Evolutionary conservation across 805 yeast genomes (phyloP).

Genomic region (Metschnikowia amazonensis): DNA sequence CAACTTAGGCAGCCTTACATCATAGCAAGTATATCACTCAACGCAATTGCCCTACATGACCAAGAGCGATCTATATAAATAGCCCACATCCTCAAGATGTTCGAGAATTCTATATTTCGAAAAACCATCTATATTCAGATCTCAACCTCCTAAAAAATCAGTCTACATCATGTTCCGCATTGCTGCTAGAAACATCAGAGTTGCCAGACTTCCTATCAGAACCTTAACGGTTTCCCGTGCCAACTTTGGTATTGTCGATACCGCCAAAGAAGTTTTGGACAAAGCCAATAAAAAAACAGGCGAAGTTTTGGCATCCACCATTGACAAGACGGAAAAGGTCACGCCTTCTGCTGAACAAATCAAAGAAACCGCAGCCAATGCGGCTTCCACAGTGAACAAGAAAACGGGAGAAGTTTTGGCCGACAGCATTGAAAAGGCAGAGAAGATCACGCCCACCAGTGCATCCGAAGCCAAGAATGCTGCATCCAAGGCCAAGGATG

Average conservation of each 20-base stretch:
- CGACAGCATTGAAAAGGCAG: constrained; percentile 29
- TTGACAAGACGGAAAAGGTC: constrained; percentile 32
- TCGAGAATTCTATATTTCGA: too few species aligned
- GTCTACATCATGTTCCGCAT: constrained; percentile 15
- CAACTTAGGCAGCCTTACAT: constrained; percentile 6
- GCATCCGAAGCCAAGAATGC: constrained; percentile 11
- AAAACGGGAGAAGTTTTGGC: constrained; percentile 32
- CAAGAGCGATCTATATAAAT: not conserved
- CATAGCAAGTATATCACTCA: constrained; percentile 9
- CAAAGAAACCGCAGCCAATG: constrained; percentile 21
- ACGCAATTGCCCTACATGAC: constrained; percentile 2
- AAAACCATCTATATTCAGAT: too few species aligned
- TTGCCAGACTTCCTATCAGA: constrained; percentile 8
- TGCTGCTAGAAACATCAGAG: constrained; percentile 11
- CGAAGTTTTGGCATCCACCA: constrained; percentile 37
- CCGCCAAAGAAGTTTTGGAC: constrained; percentile 34
- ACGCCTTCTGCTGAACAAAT: constrained; percentile 20
- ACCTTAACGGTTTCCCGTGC: constrained; percentile 10
- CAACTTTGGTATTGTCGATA: constrained; percentile 25
- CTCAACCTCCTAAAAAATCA: too few species aligned
- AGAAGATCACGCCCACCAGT: constrained; percentile 13
- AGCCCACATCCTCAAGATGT: not conserved
- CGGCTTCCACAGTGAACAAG: constrained; percentile 23
- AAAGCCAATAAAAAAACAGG: constrained; percentile 39
- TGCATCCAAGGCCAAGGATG: constrained; percentile 3